phyloP scores from a whole-genome alignment of 2,329 filamentous ascomycete species.

The Aspergillus niger region DNA sequence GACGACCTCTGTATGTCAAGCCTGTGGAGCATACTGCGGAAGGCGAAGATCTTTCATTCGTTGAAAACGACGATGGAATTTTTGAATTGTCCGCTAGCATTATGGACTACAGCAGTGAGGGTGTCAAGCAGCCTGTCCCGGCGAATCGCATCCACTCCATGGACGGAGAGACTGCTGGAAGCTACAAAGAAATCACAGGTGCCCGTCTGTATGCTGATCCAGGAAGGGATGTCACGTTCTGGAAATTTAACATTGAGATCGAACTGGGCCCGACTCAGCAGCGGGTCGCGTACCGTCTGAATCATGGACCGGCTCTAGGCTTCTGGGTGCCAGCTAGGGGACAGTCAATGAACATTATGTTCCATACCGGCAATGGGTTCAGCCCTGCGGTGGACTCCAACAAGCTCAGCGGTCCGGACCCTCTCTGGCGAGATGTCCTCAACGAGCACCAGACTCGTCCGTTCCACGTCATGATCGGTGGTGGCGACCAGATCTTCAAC shows the following conservation, averaged over 20 bases:
- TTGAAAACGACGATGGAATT: conserved; percentile 79
- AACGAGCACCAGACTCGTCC: conserved; percentile 88
- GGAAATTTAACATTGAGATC: conserved; percentile 94
- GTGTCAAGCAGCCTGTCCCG: conserved; percentile 45
- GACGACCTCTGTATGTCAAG: conserved; percentile 83
- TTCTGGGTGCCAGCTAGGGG: conserved; percentile 91
- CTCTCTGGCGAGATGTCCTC: conserved; percentile 93
- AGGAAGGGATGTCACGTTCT: conserved; percentile 89
- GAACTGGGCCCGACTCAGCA: conserved; percentile 78
- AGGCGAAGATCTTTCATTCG: conserved; percentile 72
- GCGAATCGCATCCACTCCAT: conserved; percentile 47
- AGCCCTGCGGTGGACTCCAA: conserved; percentile 75
- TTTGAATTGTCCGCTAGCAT: conserved; percentile 67
- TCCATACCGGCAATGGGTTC: conserved; percentile 97
- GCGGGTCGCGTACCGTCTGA: conserved; percentile 93
- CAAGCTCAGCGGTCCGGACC: conserved; percentile 86
- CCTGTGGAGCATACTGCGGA: conserved; percentile 85
- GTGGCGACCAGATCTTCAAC: conserved; percentile 96
- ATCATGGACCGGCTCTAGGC: conserved; percentile 79
- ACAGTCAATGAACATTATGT: conserved; percentile 97
- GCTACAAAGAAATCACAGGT: conserved; percentile 80
- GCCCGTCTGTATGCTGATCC: conserved; percentile 79
- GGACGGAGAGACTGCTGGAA: conserved; percentile 79
- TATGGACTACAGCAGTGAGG: conserved; percentile 43
- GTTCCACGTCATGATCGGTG: conserved; percentile 98